Conservation (phyloP, 2,329 filamentous ascomycete species). For the Pyrenochaeta sp. region DNA sequence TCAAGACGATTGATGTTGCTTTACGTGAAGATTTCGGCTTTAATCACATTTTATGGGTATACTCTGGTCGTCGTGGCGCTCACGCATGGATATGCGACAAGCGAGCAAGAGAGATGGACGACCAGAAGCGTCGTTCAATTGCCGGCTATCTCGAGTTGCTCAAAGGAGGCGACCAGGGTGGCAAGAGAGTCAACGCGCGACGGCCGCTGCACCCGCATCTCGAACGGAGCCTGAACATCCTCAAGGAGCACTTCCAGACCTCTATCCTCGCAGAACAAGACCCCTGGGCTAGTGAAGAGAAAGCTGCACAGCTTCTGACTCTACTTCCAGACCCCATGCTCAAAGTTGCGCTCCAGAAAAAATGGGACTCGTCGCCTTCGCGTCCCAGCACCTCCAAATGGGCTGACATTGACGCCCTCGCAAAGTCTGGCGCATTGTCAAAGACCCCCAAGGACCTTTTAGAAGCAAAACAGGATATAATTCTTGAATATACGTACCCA, state of each 20-base stretch:
- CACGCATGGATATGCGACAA: conserved; percentile 99
- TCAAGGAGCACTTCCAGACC: conserved; percentile 83
- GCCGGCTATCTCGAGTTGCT: conserved; percentile 90
- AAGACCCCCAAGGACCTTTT: conserved; percentile 78
- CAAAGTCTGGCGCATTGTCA: conserved; percentile 76
- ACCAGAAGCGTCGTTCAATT: conserved; percentile 83
- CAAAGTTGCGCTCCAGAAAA: conserved; percentile 80
- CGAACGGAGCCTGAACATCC: conserved; percentile 81
- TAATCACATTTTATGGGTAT: conserved; percentile 97
- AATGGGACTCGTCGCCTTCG: conserved; percentile 86
- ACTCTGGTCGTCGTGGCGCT: conserved; percentile 93
- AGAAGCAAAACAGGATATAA: conserved; percentile 93
- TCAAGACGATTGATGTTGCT: conserved; percentile 88
- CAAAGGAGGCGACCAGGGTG: conserved; percentile 83
- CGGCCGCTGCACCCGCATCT: conserved; percentile 91
- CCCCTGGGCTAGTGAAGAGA: conserved; percentile 75
- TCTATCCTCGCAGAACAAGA: conserved; percentile 87
- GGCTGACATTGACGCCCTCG: conserved; percentile 89
- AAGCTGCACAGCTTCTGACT: conserved; percentile 79
- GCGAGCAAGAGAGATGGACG: conserved; percentile 82
- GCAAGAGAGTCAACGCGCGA: conserved; percentile 84
- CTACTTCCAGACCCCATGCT: conserved; percentile 83
- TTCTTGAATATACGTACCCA: conserved; percentile 97
- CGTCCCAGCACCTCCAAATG: conserved; percentile 84
- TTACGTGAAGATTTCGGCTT: conserved; percentile 96